These are phyloP conservation scores for Xylaria venustula DNA, from an alignment of 495 filamentous ascomycete genomes.

Conservation along the genomic window DNA sequence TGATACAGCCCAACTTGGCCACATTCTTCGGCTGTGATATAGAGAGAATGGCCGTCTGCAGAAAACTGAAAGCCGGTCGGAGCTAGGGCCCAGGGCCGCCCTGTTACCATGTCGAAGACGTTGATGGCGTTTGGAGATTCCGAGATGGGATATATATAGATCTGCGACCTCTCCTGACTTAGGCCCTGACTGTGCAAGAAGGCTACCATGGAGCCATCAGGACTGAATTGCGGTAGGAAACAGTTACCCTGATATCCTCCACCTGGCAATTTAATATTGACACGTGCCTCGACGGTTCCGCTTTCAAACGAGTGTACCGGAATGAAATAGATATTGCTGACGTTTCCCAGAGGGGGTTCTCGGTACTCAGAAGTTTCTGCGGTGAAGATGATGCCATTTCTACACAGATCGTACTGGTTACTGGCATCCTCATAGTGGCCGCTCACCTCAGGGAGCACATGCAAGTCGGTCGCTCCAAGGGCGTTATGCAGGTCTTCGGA, in stretches of 20 bases:
- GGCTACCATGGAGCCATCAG: slow-evolving; percentile 24
- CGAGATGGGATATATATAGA: slow-evolving; percentile 17
- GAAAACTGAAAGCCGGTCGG: slow-evolving; percentile 22
- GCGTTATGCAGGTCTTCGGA: slow-evolving; percentile 18
- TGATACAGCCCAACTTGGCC: slow-evolving; percentile 24
- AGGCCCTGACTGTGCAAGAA: slow-evolving; percentile 14
- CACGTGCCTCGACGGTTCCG: slow-evolving; percentile 6
- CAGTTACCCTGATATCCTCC: background rate
- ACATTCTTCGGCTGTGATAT: slow-evolving; percentile 22
- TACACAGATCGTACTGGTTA: slow-evolving; percentile 22
- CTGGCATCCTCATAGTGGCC: slow-evolving; percentile 6
- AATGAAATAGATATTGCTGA: slow-evolving; percentile 22
- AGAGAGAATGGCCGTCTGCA: slow-evolving; percentile 17
- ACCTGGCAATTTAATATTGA: slow-evolving; percentile 12
- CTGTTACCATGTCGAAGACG: slow-evolving; percentile 21
- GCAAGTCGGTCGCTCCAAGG: slow-evolving; percentile 18
- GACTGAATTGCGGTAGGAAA: slow-evolving; percentile 23
- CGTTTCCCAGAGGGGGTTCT: background rate
- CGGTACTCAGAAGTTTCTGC: background rate
- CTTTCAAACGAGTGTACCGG: slow-evolving; percentile 23
- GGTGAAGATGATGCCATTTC: slow-evolving; percentile 23
- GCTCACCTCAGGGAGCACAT: slow-evolving; percentile 9
- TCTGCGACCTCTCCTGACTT: background rate
- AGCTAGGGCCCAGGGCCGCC: slow-evolving; percentile 14
- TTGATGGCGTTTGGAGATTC: slow-evolving; percentile 16